Evolutionary conservation across 345 rosid genomes (phyloP), one percentile per base, ranked within the genome.

Genomic region (Rhodomyrtus tomentosa): DNA sequence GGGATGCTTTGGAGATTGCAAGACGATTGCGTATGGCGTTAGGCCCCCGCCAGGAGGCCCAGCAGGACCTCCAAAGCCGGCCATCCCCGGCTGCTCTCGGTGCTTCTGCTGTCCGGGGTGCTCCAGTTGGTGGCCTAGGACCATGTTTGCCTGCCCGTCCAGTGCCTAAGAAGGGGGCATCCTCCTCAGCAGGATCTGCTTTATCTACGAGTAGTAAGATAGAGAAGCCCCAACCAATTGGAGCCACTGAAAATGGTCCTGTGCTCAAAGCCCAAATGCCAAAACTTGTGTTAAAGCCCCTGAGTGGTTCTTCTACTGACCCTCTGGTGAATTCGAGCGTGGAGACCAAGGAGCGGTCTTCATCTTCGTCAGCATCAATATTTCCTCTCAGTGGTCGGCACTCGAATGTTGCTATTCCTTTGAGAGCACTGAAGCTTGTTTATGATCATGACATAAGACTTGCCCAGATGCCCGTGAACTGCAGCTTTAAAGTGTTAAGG

Each of bases 81-180:
- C 99, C 99, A 10, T 95, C 99, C 42, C 98, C 98, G 7, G 99
- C 99, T 55, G 98, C 98, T n/a, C 92, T 97, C 16, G 99, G 99
- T 73, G 99, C 98, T 40, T 97, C 98, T 24, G 99, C 98, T 3
- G 96, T 96, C 25, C 92, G 98, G 36, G 99, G 99, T 38, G 95
- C 98, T 9, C 99, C 99, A 0, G 90, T 95, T 72, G 89, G 89
- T 83, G 99, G 98, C 25, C 95, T 95, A 80, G 98, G 99, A 40
- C 94, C 98, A 59, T 95, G 98, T 87, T 92, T 97, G 85, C 98
- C 98, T 56, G 92, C 98, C 55, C 93, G 98, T 5, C 90, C 95
- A 0, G 92, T 91, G 50, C 89, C 92, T 50, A 97, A 97, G 90
- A 97, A 95, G 92, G 88, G 72, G 7, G 49, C 91, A n/a, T 27